Conservation (phyloP, 176 grass and related monocot species). For the Oryza rufipogon region DNA sequence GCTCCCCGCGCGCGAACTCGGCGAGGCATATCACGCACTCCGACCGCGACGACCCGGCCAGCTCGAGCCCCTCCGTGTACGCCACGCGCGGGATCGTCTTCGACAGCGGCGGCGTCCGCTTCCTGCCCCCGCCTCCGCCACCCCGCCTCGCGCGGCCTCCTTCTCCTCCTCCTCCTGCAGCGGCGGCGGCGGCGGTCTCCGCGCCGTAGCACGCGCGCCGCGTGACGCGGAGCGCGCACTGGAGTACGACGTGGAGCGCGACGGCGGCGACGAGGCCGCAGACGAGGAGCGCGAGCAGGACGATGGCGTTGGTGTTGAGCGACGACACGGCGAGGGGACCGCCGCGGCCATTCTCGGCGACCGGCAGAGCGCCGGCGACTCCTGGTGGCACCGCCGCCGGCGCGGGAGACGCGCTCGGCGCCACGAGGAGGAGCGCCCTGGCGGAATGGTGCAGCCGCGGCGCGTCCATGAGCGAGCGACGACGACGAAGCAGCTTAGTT, state of each 20-base stretch:
- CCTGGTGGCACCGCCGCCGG: not conserved
- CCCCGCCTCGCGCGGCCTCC: not conserved
- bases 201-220: conserved; percentile 31
- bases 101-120: not conserved
- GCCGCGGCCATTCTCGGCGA: not conserved
- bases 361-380: not conserved
- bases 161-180: not conserved
- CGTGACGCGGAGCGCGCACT: conserved; percentile 40
- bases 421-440: not conserved
- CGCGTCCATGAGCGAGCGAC: not conserved
- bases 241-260: conserved; percentile 37
- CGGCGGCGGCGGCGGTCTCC: not conserved
- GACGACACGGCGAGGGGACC: not conserved
- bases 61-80: conserved; percentile 47
- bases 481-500: no score
- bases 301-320: conserved; percentile 28
- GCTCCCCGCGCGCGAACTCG: conserved; percentile 61
- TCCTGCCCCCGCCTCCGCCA: not conserved
- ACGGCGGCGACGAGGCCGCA: conserved; percentile 57
- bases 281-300: conserved; percentile 55
- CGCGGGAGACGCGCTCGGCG: not conserved
- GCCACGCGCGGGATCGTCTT: conserved; percentile 40
- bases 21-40: conserved; percentile 90
- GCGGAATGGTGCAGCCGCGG: not conserved
- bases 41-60: conserved; percentile 47